Evolutionary conservation across 2,329 filamentous ascomycete genomes (phyloP).

Genomic region (Fusarium neocosmosporiellum): DNA sequence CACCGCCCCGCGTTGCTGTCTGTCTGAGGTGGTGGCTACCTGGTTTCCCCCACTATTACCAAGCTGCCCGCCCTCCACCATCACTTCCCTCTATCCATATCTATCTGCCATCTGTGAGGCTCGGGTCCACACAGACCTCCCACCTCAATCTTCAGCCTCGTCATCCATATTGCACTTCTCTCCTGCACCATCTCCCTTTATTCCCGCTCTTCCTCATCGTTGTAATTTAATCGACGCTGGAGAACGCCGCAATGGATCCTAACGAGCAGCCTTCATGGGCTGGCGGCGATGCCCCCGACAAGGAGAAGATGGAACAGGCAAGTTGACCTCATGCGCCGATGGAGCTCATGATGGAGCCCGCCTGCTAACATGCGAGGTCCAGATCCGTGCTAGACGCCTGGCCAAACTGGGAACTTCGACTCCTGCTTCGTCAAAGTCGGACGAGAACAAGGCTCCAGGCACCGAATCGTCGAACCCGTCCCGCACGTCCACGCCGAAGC

Average conservation of each 20-base stretch:
- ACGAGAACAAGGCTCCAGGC: constrained; percentile 46
- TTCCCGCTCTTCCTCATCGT: background rate
- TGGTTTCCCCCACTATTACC: constrained; percentile 32
- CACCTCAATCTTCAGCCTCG: constrained; percentile 32
- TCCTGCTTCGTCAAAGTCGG: constrained; percentile 46
- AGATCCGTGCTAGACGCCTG: constrained; percentile 63
- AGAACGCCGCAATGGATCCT: constrained; percentile 55
- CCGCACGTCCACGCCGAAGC: constrained; percentile 44
- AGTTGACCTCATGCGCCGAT: constrained; percentile 32
- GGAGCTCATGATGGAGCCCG: constrained; percentile 23
- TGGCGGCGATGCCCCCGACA: constrained; percentile 64
- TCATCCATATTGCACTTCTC: constrained; percentile 9
- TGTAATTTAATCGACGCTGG: background rate
- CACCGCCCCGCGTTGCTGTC: constrained; percentile 38
- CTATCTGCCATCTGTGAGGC: constrained; percentile 29
- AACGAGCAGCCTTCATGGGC: constrained; percentile 55
- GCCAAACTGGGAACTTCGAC: constrained; percentile 58
- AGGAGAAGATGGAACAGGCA: constrained; percentile 70
- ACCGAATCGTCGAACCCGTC: constrained; percentile 44
- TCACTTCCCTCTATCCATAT: constrained; percentile 1
- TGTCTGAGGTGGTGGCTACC: background rate
- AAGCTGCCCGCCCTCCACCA: constrained; percentile 24
- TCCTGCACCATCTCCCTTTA: constrained; percentile 5
- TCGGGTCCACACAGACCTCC: constrained; percentile 34
- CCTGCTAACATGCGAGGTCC: constrained; percentile 15